Percentiles rank a stretch among this genome's conserved stretches.
Evolutionary conservation across 2,329 filamentous ascomycete species (phyloP).

Genomic region (Colletotrichum melonis): DNA sequence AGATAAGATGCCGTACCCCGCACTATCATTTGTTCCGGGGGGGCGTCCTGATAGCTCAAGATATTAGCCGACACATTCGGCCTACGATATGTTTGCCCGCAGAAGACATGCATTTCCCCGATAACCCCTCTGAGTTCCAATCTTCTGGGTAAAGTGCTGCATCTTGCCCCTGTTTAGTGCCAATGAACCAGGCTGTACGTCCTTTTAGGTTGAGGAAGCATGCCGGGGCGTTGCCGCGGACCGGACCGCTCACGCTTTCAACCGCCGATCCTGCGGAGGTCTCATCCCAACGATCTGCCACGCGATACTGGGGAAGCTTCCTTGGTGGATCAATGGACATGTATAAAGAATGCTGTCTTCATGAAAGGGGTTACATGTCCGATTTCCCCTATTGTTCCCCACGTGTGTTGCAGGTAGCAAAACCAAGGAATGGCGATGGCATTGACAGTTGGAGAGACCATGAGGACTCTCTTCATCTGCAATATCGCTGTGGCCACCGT

Average conservation of each 20-base stretch:
- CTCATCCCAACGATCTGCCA: constrained; percentile 8
- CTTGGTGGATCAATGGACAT: background rate
- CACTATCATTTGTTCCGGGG: background rate
- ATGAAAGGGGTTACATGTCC: background rate
- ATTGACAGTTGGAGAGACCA: no score
- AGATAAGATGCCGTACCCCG: constrained; percentile 22
- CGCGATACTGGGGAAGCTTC: background rate
- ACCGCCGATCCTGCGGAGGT: constrained; percentile 10
- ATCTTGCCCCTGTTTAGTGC: constrained; percentile 28
- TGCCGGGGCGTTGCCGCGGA: constrained; percentile 7
- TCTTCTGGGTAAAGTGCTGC: constrained; percentile 7
- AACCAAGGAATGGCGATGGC: no score
- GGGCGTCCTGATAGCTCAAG: background rate
- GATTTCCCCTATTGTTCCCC: background rate
- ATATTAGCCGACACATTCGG: background rate
- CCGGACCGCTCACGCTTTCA: constrained; percentile 14
- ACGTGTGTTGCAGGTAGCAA: background rate
- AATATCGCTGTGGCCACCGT: no score
- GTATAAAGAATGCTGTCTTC: background rate
- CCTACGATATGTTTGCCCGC: background rate
- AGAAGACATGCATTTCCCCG: background rate
- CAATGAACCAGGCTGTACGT: background rate
- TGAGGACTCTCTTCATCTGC: no score
- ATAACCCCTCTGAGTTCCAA: background rate
- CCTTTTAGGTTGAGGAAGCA: background rate